Percentiles rank a stretch among this genome's conserved stretches.
Evolutionary conservation across 2,329 filamentous ascomycete species (phyloP).

Genomic region (Fusarium agapanthi): DNA sequence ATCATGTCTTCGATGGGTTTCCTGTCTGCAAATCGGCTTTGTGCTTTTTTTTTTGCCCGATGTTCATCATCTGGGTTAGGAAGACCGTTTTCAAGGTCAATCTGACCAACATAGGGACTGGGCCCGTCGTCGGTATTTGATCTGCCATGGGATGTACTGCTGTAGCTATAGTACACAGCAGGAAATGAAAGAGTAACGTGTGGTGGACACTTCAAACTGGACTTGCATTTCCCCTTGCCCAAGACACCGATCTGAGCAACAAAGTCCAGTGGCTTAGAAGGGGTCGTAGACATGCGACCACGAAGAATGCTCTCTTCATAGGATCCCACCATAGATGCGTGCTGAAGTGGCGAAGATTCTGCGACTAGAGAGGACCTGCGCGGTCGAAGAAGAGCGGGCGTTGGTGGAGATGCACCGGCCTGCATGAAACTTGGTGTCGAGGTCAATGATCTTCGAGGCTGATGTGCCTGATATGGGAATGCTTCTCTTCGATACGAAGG

Average conservation of each 20-base stretch:
- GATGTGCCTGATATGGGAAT: slow-evolving; percentile 78
- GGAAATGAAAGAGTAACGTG: slow-evolving; percentile 93
- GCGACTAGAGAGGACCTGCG: slow-evolving; percentile 76
- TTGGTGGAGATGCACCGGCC: slow-evolving; percentile 57
- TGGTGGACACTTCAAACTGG: slow-evolving; percentile 83
- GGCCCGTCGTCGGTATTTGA: slow-evolving; percentile 82
- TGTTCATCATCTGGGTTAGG: slow-evolving; percentile 59
- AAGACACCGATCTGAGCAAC: slow-evolving; percentile 94
- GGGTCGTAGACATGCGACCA: slow-evolving; percentile 95
- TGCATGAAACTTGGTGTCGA: slow-evolving; percentile 59
- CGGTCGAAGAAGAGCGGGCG: slow-evolving; percentile 60
- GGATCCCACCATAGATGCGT: slow-evolving; percentile 95
- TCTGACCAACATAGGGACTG: slow-evolving; percentile 93
- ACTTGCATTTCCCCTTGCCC: slow-evolving; percentile 87
- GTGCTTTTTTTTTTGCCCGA: slow-evolving; percentile 58
- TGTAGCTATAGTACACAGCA: slow-evolving; percentile 95
- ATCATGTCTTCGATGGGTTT: slow-evolving; percentile 41
- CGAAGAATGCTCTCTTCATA: slow-evolving; percentile 97
- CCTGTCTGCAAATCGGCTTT: slow-evolving; percentile 54
- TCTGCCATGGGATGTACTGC: slow-evolving; percentile 69
- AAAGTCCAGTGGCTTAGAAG: slow-evolving; percentile 91
- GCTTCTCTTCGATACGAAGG: slow-evolving; percentile 64
- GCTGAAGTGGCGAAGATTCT: slow-evolving; percentile 80
- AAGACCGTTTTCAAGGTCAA: slow-evolving; percentile 88
- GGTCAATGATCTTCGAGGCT: slow-evolving; percentile 78